Evolutionary conservation across 2,329 filamentous ascomycete species (phyloP).

Genomic region (Pseudocercospora musae): DNA sequence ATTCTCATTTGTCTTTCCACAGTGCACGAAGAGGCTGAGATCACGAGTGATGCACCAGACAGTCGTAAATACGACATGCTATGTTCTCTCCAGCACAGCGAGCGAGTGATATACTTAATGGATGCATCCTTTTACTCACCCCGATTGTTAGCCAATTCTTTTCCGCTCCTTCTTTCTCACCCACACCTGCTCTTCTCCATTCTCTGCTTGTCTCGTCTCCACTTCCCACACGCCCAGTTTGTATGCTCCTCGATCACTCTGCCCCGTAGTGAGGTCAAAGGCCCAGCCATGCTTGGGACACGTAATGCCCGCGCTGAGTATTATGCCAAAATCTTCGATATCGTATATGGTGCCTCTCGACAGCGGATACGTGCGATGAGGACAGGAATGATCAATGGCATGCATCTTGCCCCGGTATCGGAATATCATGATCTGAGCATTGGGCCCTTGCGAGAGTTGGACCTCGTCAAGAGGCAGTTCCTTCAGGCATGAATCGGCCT

Average conservation of each 20-base stretch:
- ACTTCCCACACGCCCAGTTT: slow-evolving; percentile 63
- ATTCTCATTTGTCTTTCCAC: too few species aligned
- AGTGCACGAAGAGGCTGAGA: too few species aligned
- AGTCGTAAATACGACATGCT: not conserved
- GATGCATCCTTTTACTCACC: not conserved
- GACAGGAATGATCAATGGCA: slow-evolving; percentile 69
- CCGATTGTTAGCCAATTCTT: slow-evolving; percentile 13
- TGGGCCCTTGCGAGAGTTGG: slow-evolving; percentile 33
- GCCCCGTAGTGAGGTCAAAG: slow-evolving; percentile 64
- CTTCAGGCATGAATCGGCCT: slow-evolving; percentile 15
- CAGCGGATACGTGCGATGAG: slow-evolving; percentile 64
- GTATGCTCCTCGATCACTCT: slow-evolving; percentile 61
- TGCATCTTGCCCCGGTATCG: slow-evolving; percentile 62
- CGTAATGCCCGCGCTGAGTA: slow-evolving; percentile 59
- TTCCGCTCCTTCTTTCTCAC: slow-evolving; percentile 36
- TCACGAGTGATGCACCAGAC: too few species aligned
- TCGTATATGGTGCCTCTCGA: slow-evolving; percentile 63
- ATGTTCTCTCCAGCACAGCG: not conserved
- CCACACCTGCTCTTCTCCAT: slow-evolving; percentile 30
- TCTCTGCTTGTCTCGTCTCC: slow-evolving; percentile 41
- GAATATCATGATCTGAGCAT: slow-evolving; percentile 64
- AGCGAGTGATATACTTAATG: too few species aligned
- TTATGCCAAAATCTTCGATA: slow-evolving; percentile 68
- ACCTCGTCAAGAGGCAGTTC: slow-evolving; percentile 42
- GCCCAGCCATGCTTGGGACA: slow-evolving; percentile 71